Base-by-base conservation (phyloP, 2,329 filamentous ascomycete species). In the Hysterium pulicare region DNA sequence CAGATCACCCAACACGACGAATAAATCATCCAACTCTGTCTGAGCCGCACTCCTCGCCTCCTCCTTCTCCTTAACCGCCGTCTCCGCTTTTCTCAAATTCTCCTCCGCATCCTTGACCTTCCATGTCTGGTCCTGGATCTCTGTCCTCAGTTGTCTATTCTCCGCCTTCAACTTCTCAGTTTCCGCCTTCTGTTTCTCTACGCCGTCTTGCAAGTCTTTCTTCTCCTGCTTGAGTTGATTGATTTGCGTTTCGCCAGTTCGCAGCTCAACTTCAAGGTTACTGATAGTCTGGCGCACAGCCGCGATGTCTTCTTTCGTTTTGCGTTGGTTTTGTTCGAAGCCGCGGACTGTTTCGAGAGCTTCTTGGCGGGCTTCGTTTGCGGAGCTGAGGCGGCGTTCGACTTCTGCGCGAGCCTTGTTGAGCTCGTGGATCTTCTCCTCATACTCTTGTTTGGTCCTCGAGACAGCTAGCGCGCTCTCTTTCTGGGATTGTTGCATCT, bases 1-100 rank as follows among this genome's bases (percentile, higher is more conserved):
- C 19, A 76, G 58, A 44, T 75, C 72, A 3, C 69, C 66, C 22
- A 73, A 65, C 3, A 72, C 58, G 38, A 75, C 71, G 44, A 78
- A 69, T 47, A 74, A 52, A 46, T 73, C 71, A 45, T 75, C 72
- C 26, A 77, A 44, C 50, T 74, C 71, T 38, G 67, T 63, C 49
- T 73, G 61, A 15, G 55, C 63, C 20, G 58, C 54, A 11, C 47
- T 49, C 4, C 61, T 48, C 17, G 54, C 61, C 31, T 67, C 67
- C 50, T 69, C 65, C 40, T 72, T 71, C 48, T 67, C 66, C 47
- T 68, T 66, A 39, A 62, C 58, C 3, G 49, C 56, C 26, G 62
- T 57, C 21, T 66, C 59, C 1, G 59, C 54, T 38, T 58, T 62
- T 2, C 48, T 66, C 45, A 71, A 55, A 51, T 73, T 75, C 19